Conservation (phyloP, 805 yeast species). For the Monosporozyma aerobia region DNA sequence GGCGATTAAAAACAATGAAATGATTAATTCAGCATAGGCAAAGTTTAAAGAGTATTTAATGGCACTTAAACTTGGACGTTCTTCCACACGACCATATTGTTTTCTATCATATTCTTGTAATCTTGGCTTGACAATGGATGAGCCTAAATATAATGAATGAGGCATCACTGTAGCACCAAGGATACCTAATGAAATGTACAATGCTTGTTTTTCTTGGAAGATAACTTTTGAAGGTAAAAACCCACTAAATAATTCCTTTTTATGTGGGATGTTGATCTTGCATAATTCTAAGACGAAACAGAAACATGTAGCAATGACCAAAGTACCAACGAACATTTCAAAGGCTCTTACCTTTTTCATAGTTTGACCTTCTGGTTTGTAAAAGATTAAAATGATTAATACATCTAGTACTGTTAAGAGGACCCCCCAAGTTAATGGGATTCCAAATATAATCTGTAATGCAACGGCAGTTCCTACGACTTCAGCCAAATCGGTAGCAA, state of each 20-base stretch:
- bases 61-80: constrained; percentile 72
- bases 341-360: constrained; percentile 67
- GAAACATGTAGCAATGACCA: constrained; percentile 64
- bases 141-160: constrained; percentile 75
- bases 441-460: constrained; percentile 60
- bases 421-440: constrained; percentile 72
- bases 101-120: constrained; percentile 62
- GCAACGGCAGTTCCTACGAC: constrained; percentile 91
- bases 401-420: constrained; percentile 75
- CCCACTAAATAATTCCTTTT: constrained; percentile 49
- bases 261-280: constrained; percentile 46
- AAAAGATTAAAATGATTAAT: constrained; percentile 64
- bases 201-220: constrained; percentile 55
- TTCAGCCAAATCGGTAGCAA: constrained; percentile 89
- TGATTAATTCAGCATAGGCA: constrained; percentile 73
- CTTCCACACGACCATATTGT: constrained; percentile 39
- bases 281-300: constrained; percentile 68
- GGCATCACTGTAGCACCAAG: constrained; percentile 96
- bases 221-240: constrained; percentile 60
- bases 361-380: constrained; percentile 65
- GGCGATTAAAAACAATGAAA: constrained; percentile 79
- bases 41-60: constrained; percentile 69
- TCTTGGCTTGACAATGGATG: constrained; percentile 81
- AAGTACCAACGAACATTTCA: constrained; percentile 61
- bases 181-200: constrained; percentile 72